Evolutionary conservation across 176 grass and related monocot genomes (phyloP).

Genomic region (Hyparrhenia diplandra): DNA sequence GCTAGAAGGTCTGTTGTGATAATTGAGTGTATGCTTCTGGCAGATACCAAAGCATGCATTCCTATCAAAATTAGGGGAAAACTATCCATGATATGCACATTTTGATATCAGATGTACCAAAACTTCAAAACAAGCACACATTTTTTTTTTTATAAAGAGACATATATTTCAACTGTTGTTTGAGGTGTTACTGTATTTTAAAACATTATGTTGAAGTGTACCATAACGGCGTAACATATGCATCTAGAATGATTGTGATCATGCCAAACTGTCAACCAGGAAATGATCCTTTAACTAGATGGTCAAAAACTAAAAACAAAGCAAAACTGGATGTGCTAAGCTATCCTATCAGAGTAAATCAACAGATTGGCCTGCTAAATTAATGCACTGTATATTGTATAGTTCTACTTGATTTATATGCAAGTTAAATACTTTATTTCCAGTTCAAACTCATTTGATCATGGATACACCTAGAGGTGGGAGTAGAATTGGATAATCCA

Average conservation of each 20-base stretch:
- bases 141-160: background rate
- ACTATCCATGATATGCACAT: background rate
- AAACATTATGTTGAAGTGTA: background rate
- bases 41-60: background rate
- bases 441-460: background rate
- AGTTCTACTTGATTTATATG: background rate
- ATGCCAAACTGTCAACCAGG: background rate
- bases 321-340: background rate
- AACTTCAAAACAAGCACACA: background rate
- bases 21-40: background rate
- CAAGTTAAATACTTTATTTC: background rate
- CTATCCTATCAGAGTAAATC: background rate
- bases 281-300: background rate
- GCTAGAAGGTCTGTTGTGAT: background rate
- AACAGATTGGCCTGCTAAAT: background rate
- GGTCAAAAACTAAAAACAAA: background rate
- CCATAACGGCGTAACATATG: background rate
- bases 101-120: background rate
- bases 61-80: background rate
- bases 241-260: background rate
- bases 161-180: background rate
- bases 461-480: background rate
- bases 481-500: background rate
- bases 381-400: background rate
- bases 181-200: background rate